Base-by-base conservation (phyloP, 2,329 filamentous ascomycete species). In the Rhynchosporium secalis region DNA sequence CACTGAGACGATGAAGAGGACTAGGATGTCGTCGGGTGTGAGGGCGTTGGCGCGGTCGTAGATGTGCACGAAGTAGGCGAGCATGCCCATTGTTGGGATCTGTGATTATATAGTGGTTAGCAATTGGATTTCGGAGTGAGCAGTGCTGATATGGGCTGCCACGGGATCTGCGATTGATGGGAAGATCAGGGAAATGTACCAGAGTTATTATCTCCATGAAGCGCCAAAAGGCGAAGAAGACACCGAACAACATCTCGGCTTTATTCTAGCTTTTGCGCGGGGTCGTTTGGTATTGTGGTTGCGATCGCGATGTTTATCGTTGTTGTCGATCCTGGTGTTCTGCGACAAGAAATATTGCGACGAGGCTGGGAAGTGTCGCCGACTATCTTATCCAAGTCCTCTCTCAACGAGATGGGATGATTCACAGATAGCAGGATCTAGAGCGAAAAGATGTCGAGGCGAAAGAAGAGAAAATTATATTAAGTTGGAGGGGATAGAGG, bases 41-140 rank as follows among this genome's bases (percentile, higher is more conserved):
- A 88, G 78, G 64, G 78, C 72, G 75, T 88, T 87, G 70, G 74
- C 71, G 58, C 76, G 72, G 69, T 82, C 79, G 75, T 84, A 88
- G 68, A 80, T 79, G 75, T 87, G 75, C 67, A 89, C 82, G 72
- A 89, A 88, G 78, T 82, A 88, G 69, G 83, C 81, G 58, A 88
- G 82, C 82, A 89, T 87, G 76, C 86, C 86, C 75, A 89, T 80
- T 29, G 78, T 81, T 48, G 85, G 85, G 72, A 87, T 86, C 86
- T 88, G 67, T 43, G 36, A 38, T 20, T 36, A 15, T 56, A 7
- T 56, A 48, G 66, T 65, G 62, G 61, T 51, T 61, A 20, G 13
- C 15, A 26, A 26, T 43, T 38, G 43, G 26, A 3, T 38, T 38
- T 36, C 13, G 31, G 20, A n/a, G 54, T 43, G 45, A 52, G 43